Base-by-base conservation (phyloP, 495 filamentous ascomycete species). In the Penicillium chermesinum region DNA sequence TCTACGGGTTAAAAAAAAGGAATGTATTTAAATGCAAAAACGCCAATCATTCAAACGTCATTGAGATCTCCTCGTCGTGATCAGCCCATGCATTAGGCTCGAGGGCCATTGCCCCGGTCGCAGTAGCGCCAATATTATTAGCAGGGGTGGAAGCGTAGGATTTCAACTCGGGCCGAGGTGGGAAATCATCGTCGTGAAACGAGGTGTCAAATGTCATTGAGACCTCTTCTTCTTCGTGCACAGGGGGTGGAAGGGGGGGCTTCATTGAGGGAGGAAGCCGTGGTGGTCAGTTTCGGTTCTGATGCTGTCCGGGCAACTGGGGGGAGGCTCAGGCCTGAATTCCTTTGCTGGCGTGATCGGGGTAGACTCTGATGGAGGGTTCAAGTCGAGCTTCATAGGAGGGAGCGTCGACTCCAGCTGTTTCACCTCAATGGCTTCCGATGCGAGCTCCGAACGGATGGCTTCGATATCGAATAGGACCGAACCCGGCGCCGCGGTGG, bases 391-490 rank as follows among this genome's bases (percentile, higher is more conserved):
- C 56, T 90, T 91, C 74, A 96, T 91, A 1, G 90, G 86, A 40
- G 91, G 90, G 14, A 96, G 69, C 2, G 91, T 96, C 9, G 86
- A 90, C 59, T 91, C 82, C 27, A 96, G 72, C 66, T 98, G 86
- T 59, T 80, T 84, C 48, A 95, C 79, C 61, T 88, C 76, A 40
- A 93, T 78, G 34, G 73, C 73, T 50, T 93, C 84, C 25, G 79
- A 85, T 18, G 88, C 87, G 7, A 99, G 66, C 57, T 95, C 89
- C 2, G 86, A 80, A 40, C 87, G 79, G 52, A 99, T 96, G 5
- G 93, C 93, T 57, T 99, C 93, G 41, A 97, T 84, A 60, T 99
- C 93, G 56, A 99, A 99, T 8, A 99, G 72, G 1, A 96, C 87
- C 41, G 68, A 69, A 3, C 64, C 69, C 3, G 65, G 57, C 0